phyloP scores from a whole-genome alignment of 139 green algal species.

The Diplosphaera chodatii region DNA sequence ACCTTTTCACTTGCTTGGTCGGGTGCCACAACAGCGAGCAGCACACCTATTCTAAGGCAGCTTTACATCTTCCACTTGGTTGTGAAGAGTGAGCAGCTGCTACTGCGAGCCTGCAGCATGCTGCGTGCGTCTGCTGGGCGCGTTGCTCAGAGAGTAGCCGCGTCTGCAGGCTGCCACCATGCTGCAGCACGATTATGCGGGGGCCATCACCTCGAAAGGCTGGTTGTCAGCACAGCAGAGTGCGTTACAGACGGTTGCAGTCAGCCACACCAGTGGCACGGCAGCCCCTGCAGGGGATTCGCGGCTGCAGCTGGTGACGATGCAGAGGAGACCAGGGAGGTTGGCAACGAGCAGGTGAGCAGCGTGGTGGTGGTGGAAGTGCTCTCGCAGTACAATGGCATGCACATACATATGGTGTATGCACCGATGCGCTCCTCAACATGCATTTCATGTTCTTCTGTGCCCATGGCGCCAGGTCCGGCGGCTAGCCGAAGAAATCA shows the following conservation, averaged over 20 bases:
- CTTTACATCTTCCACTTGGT: too few species aligned
- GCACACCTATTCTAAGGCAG: too few species aligned
- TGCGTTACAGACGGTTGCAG: neutral
- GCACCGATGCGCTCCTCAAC: too few species aligned
- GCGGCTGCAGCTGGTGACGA: neutral
- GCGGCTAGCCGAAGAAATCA: slow-evolving; percentile 62
- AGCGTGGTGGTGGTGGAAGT: too few species aligned
- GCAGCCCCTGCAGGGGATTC: neutral
- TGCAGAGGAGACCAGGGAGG: slow-evolving; percentile 1
- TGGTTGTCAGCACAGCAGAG: neutral
- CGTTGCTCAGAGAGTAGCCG: neutral
- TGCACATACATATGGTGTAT: too few species aligned
- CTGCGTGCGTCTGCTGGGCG: neutral
- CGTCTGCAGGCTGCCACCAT: neutral
- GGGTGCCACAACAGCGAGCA: too few species aligned
- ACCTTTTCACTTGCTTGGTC: too few species aligned
- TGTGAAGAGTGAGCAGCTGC: too few species aligned
- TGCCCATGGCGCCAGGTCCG: slow-evolving; percentile 36
- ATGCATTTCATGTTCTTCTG: too few species aligned
- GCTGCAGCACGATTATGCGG: neutral
- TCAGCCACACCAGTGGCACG: neutral
- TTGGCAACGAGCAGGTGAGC: neutral
- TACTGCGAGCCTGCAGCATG: neutral
- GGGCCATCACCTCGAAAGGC: neutral
- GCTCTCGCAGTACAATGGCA: too few species aligned